Base-by-base conservation (phyloP, 2,329 filamentous ascomycete species). In the Claviceps purpurea region DNA sequence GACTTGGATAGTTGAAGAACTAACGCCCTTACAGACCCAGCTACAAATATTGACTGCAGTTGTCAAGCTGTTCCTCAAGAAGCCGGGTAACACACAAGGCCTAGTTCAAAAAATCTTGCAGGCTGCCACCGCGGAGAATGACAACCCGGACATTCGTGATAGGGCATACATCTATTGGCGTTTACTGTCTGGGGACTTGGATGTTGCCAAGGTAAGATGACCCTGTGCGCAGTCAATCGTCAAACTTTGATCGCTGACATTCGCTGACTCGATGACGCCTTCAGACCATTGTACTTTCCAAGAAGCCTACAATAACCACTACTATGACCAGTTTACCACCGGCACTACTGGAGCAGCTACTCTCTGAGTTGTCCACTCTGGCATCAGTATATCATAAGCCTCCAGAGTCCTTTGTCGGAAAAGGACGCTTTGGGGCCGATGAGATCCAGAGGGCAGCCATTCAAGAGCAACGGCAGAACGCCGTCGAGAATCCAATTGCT, bases 91-190 rank as follows among this genome's bases (percentile, higher is more conserved):
- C 64, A 91, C 87, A 52, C 91, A 97, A 70, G 82, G 81, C 1
- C 75, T 98, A 2, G 91, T 98, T 1, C 90, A 96, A 64, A 95
- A 94, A 66, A 90, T 98, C 16, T 77, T 98, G 24, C 90, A 97
- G 68, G 79, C 84, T 40, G 91, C 93, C 34, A 98, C 93, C 7
- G 86, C 86, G 43, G 90, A 97, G 62, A 95, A 90, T 63, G 93
- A 98, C 67, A 98, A 98, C 65, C 91, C 93, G 0, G 93, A 98
- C 70, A 94, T 97, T 60, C 84, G 93, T 60, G 93, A 98, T 68
- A 82, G 93, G 69, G 93, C 93, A 52, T 98, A 97, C 65, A 89
- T 97, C 42, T 98, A 98, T 73, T 98, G 93, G 93, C 87, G 93
- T 65, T 75, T 98, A 49, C 75, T 98, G 8, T 97, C 93, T 22